Evolutionary conservation across 495 filamentous ascomycete species (phyloP), one percentile per base, ranked within the genome.

Genomic region (Amphirosellinia nigrospora): DNA sequence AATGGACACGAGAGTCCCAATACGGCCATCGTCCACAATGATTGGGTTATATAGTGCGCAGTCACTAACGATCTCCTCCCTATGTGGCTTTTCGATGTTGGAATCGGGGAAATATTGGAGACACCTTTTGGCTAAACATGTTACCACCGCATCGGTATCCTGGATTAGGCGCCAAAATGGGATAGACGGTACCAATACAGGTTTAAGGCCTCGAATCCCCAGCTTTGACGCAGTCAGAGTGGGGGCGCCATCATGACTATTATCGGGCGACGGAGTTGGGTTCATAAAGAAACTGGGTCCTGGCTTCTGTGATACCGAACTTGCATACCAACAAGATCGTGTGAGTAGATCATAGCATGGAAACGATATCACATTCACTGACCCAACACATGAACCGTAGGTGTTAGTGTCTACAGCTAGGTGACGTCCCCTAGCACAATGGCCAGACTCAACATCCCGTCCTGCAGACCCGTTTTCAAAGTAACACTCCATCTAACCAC

Each of bases 401-500:
- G n/a, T 26, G 7, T 45, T 26, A 15, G 45, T 45, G 4, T 60
- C 32, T 23, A 43, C 11, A 30, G 26, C 23, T 45, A 13, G 30
- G 32, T 39, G 13, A 15, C 15, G 38, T 32, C 0, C 23, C n/a
- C 13, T 62, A 30, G n/a, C 32, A 21, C 21, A 10, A 15, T 32
- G 59, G 23, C 38, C 59, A 62, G 21, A n/a, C 5, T 39, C 19
- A 59, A 59, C 28, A 26, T 41, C 56, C 56, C 56, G 56, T 39
- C n/a, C 36, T 45, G 38, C 59, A 13, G 59, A 28, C 38, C 59
- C 23, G 8, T 62, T 30, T 43, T 16, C 38, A 15, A 43, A 45
- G 9, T 28, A 43, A 45, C 38, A 13, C 59, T 26, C 34, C 23
- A 23, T 41, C 23, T 62, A 62, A n/a, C 26, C 59, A 39, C 21